Percentiles rank a stretch among this genome's conserved stretches.
Evolutionary conservation across 2,329 filamentous ascomycete genomes (phyloP).

Genomic region (Aspergillus phoenicis): DNA sequence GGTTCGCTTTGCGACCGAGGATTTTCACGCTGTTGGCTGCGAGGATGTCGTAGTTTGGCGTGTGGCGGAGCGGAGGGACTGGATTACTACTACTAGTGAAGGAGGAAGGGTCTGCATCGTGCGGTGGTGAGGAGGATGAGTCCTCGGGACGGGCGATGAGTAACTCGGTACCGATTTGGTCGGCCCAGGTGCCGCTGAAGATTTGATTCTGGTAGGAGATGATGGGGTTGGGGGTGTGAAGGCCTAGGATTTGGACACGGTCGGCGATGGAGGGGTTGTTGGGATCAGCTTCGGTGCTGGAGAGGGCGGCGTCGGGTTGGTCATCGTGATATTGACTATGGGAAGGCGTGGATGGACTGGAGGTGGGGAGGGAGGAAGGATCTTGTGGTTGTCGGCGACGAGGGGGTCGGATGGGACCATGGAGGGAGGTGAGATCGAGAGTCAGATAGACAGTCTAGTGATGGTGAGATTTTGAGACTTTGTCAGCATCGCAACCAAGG

Average conservation of each 20-base stretch:
- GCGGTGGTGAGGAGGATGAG: background rate
- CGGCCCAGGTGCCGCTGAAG: slow-evolving; percentile 78
- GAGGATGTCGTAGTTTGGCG: slow-evolving; percentile 66
- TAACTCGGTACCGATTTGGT: slow-evolving; percentile 81
- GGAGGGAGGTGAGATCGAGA: slow-evolving; percentile 57
- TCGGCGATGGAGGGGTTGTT: slow-evolving; percentile 27
- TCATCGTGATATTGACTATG: slow-evolving; percentile 16
- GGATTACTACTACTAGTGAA: slow-evolving; percentile 33
- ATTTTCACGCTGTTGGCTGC: slow-evolving; percentile 72
- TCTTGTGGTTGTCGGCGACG: slow-evolving; percentile 28
- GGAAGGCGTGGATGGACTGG: slow-evolving; percentile 15
- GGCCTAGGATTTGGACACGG: slow-evolving; percentile 76
- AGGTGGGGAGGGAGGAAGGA: slow-evolving; percentile 14
- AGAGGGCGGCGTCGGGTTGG: slow-evolving; percentile 40
- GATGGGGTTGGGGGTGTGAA: slow-evolving; percentile 75
- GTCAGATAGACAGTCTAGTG: slow-evolving; percentile 61
- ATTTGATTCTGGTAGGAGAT: slow-evolving; percentile 77
- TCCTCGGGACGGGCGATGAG: slow-evolving; percentile 61
- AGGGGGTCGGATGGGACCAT: slow-evolving; percentile 41
- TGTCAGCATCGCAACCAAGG: background rate
- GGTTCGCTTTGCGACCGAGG: slow-evolving; percentile 64
- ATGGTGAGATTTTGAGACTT: slow-evolving; percentile 3
- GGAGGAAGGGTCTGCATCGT: slow-evolving; percentile 32
- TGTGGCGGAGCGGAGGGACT: slow-evolving; percentile 48
- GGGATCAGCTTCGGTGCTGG: slow-evolving; percentile 37